Evolutionary conservation across 163 green algal genomes (phyloP).

Genomic region (Dunaliella salina): DNA sequence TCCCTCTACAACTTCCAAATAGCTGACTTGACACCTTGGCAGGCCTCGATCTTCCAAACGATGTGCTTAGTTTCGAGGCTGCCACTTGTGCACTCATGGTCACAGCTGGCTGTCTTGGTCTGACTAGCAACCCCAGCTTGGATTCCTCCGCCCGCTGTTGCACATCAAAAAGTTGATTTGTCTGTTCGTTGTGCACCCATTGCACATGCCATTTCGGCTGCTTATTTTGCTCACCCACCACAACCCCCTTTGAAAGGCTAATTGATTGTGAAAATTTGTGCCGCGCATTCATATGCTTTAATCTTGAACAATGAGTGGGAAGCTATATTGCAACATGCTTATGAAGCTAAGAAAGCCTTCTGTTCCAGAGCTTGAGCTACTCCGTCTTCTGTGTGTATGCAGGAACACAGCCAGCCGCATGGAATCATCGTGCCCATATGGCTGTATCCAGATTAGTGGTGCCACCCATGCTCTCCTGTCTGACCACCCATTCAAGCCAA

Average conservation of each 20-base stretch:
- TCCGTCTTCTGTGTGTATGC: too few relatives aligned
- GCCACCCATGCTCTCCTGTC: conserved; percentile 10
- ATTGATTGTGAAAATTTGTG: conserved; percentile 9
- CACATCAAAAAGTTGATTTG: too few relatives aligned
- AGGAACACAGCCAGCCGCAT: conserved; percentile 37
- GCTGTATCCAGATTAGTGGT: conserved; percentile 20
- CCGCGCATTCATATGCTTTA: conserved; percentile 31
- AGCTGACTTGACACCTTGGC: too few relatives aligned
- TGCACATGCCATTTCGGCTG: too few relatives aligned
- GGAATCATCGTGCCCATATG: conserved; percentile 18
- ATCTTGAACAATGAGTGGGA: conserved; percentile 25
- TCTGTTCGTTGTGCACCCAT: too few relatives aligned
- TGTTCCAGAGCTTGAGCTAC: conserved; percentile 17
- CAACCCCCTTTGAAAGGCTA: background rate
- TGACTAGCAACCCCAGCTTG: too few relatives aligned
- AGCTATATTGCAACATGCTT: conserved; percentile 26
- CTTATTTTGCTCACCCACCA: background rate
- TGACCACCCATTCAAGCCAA: background rate
- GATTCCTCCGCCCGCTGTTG: too few relatives aligned
- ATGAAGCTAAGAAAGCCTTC: conserved; percentile 22
- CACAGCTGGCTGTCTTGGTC: too few relatives aligned
- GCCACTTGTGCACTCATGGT: too few relatives aligned
- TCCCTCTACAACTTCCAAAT: too few relatives aligned
- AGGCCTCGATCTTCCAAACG: too few relatives aligned
- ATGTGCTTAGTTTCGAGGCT: too few relatives aligned